phyloP scores from a whole-genome alignment of 768 basidiomycete species.

The Termitomyces sp. region DNA sequence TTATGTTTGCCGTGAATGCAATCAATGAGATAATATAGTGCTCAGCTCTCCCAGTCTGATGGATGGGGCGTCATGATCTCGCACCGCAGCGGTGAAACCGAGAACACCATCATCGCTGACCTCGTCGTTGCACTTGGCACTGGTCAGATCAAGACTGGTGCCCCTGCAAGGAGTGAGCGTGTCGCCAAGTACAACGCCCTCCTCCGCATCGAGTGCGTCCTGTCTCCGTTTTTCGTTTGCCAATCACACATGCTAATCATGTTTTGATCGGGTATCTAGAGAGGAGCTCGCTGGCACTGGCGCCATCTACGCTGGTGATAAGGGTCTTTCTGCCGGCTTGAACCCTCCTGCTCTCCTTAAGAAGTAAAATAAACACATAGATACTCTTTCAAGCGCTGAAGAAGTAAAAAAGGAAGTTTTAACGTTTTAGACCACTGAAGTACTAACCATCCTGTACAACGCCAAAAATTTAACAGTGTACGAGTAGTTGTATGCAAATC shows the following conservation, averaged over 20 bases:
- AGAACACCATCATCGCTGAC: conserved; percentile 95
- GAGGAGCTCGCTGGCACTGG: conserved; percentile 68
- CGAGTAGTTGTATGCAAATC: neutral
- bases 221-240: neutral
- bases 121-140: conserved; percentile 88
- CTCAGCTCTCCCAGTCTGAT: conserved; percentile 92
- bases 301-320: conserved; percentile 68
- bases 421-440: conserved; percentile 3
- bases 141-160: conserved; percentile 98
- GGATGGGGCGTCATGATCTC: conserved; percentile 99
- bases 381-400: conserved; percentile 8
- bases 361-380: conserved; percentile 38
- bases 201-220: conserved; percentile 81
- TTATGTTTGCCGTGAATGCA: neutral
- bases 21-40: conserved; percentile 39
- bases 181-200: conserved; percentile 92
- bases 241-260: conserved; percentile 5
- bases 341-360: conserved; percentile 67
- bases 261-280: conserved; percentile 32
- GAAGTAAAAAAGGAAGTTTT: conserved; percentile 7
- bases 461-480: conserved; percentile 2
- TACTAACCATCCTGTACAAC: conserved; percentile 8
- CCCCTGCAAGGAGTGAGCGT: conserved; percentile 93
- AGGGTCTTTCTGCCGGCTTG: conserved; percentile 75
- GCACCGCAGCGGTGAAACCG: conserved; percentile 98